Base-by-base conservation (phyloP, 441 rosid species). In the Bruguiera hainesii region DNA sequence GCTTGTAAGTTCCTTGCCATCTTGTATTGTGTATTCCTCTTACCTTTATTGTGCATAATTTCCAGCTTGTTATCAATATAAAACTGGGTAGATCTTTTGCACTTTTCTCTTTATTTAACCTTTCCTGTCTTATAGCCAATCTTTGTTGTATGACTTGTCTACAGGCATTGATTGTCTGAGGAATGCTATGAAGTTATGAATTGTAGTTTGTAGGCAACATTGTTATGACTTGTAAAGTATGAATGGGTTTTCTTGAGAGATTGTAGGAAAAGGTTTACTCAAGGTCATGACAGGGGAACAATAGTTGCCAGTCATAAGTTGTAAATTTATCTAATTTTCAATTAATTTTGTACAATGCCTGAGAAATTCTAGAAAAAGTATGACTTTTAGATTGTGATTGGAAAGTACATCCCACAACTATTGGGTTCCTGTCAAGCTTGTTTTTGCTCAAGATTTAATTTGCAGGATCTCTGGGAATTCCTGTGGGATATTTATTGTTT, bases 1-100 rank as follows among this genome's bases (percentile, higher is more conserved):
- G 91, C 97, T 93, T 74, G 98, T 88, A 82, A 81, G 93, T 85
- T 71, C 72, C 67, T 66, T 61, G 50, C 67, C 26, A 66, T 60
- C 37, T 62, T 67, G 52, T 65, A 18, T n/a, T n/a, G 39, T 35
- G 48, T 73, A 67, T 51, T 8, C 20, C 57, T 58, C 10, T 35
- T 52, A 29, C 31, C 31, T 29, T 29, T 29, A 29, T 29, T 29
- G 31, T 29, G 0, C 15, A 20, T 28, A 29, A 48, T 48, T 29
- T 29, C 31, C 66, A 46, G 28, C n/a, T 19, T 61, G 33, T 30
- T 76, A 46, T 23, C 39, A 48, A 46, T 64, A 52, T 52, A 52
- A 52, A 51, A 52, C 56, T 52, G 56, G 39, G 26, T 6, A 52
- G 56, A 4, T 52, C 21, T 18, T 52, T n/a, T 25, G n/a, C 28